Evolutionary conservation across 768 basidiomycete genomes (phyloP).

Genomic region (Mycena crocata): DNA sequence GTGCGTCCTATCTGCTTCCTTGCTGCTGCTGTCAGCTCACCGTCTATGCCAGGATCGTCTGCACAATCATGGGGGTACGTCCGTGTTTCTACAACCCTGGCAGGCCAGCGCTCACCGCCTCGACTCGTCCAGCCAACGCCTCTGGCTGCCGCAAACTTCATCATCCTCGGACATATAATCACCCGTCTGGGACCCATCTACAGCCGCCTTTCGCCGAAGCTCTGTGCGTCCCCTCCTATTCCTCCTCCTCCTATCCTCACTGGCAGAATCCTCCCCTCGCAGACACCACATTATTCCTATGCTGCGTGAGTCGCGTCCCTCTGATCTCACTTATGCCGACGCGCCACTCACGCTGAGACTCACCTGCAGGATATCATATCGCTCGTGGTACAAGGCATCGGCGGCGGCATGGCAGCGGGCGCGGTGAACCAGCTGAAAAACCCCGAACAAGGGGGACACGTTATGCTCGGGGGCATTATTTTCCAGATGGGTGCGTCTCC

Average conservation of each 20-base stretch:
- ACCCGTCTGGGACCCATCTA: conserved; percentile 56
- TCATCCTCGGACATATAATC: conserved; percentile 63
- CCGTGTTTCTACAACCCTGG: neutral
- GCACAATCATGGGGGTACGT: conserved; percentile 30
- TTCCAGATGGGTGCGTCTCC: conserved; percentile 28
- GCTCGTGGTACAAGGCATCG: conserved; percentile 72
- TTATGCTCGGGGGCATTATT: conserved; percentile 33
- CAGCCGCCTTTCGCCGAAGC: conserved; percentile 58
- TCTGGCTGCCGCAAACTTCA: conserved; percentile 52
- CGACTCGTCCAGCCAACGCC: conserved; percentile 21
- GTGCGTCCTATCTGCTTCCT: conserved; percentile 37
- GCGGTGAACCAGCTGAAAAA: conserved; percentile 36
- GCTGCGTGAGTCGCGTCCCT: conserved; percentile 41
- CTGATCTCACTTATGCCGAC: neutral
- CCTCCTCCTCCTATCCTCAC: conserved; percentile 31
- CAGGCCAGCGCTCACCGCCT: neutral
- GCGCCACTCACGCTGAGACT: neutral
- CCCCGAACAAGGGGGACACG: conserved; percentile 24
- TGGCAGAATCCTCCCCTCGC: conserved; percentile 14
- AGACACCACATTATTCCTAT: conserved; percentile 56
- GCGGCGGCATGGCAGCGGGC: conserved; percentile 66
- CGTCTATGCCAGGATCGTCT: conserved; percentile 13
- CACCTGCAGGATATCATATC: conserved; percentile 64
- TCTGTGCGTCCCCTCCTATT: conserved; percentile 44
- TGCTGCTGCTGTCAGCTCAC: neutral